Base-by-base conservation (phyloP, 2,329 filamentous ascomycete genomes). In the Ceratocystis smalleyi region DNA sequence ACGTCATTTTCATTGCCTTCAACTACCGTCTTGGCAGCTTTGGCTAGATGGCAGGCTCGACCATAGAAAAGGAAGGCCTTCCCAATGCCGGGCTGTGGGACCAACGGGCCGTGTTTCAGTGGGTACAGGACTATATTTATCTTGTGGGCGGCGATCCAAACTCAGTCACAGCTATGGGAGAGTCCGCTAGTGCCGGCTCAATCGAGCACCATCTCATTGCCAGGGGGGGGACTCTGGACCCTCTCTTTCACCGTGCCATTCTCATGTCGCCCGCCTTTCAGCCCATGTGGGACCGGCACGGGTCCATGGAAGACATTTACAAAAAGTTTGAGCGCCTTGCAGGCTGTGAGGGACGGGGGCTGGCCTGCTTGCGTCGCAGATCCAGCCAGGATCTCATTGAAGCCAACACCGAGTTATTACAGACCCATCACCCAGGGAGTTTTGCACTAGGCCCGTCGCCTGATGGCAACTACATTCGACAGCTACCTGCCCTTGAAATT, bases 21-120 rank as follows among this genome's bases (percentile, higher is more conserved):
- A 81, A 81, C 70, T 81, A 81, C 67, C 73, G 78, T 17, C 69
- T 78, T 2, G 77, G 77, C 15, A 75, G 77, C 0, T 79, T 75
- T 67, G 78, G 79, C 0, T 81, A 75, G 65, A 72, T 80, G 0
- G 75, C 75, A 5, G 78, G 77, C 3, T 71, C 73, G 1, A 75
- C 74, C 17, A 75, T 80, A 71, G 73, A 79, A 66, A 66, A 69
- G 1, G 70, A 74, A 2, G 77, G 72, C 1, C 70, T 74, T 1
- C 74, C 78, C 0, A 81, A 81, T 67, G 75, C 75, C 4, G 75
- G 71, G 0, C 62, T 77, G 35, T 74, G 75, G 68, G 77, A 78
- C 66, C 75, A 78, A 66, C 71, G 75, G 17, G 74, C 76, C 2
- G 74, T 75, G 1, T 72, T 81, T 22, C 70, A 79, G 68, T 81